Evolutionary conservation across 208 protist species (phyloP).

Genomic region (Entamoeba dispar): DNA sequence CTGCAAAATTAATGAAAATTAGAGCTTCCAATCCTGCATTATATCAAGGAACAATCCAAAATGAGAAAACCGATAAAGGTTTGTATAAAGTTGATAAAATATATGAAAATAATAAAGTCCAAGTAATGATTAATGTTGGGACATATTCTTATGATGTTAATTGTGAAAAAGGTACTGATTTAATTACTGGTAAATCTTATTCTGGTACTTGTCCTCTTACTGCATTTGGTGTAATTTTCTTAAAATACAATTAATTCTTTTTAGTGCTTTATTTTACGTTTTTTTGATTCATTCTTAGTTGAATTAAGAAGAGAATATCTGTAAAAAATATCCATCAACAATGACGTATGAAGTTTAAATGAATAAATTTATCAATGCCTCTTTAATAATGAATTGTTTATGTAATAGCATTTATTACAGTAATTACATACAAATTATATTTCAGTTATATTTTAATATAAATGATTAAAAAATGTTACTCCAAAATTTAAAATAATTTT

Average conservation of each 20-base stretch:
- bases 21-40: neutral
- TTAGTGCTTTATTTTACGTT: too few species aligned
- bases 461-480: too few species aligned
- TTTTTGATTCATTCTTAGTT: too few species aligned
- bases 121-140: neutral
- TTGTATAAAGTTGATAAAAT: neutral
- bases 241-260: neutral
- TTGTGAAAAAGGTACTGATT: neutral
- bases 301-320: too few species aligned
- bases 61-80: neutral
- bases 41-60: neutral
- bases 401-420: too few species aligned
- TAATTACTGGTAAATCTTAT: neutral
- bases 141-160: neutral
- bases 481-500: too few species aligned
- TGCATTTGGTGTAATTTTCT: neutral
- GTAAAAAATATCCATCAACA: too few species aligned
- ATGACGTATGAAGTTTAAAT: too few species aligned
- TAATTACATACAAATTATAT: too few species aligned
- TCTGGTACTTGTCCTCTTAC: neutral
- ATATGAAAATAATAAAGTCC: neutral
- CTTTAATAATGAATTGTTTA: too few species aligned
- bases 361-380: too few species aligned
- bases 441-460: too few species aligned
- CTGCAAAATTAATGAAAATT: neutral